Evolutionary conservation across 2,329 filamentous ascomycete genomes (phyloP).

Genomic region (Alternaria sp.): DNA sequence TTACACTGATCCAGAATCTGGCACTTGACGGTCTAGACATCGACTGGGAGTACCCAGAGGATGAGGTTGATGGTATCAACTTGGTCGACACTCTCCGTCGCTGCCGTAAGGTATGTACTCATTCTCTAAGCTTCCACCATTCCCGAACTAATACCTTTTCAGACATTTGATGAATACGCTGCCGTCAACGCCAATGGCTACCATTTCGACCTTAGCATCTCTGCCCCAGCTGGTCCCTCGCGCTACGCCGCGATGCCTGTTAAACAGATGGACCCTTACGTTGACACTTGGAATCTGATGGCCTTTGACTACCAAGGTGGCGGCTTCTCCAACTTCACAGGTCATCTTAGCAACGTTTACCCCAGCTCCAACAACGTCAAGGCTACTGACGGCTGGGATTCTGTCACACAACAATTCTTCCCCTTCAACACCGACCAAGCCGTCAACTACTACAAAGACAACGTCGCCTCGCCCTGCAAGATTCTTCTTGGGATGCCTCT

Average conservation of each 20-base stretch:
- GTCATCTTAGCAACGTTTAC: constrained; percentile 51
- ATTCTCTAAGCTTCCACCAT: background rate
- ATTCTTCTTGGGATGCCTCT: constrained; percentile 42
- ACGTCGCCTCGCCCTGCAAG: constrained; percentile 32
- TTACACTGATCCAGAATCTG: constrained; percentile 78
- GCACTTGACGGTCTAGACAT: constrained; percentile 68
- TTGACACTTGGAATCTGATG: constrained; percentile 70
- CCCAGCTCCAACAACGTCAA: constrained; percentile 26
- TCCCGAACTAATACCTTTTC: background rate
- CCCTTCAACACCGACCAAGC: constrained; percentile 41
- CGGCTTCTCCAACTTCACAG: constrained; percentile 76
- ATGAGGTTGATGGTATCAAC: constrained; percentile 47
- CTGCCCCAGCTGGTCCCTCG: constrained; percentile 54
- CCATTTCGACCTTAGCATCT: constrained; percentile 55
- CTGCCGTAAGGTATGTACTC: constrained; percentile 45
- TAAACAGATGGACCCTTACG: constrained; percentile 52
- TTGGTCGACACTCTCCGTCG: constrained; percentile 51
- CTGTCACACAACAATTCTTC: constrained; percentile 4
- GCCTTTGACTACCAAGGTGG: constrained; percentile 67
- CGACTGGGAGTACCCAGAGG: constrained; percentile 58
- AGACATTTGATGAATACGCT: constrained; percentile 53
- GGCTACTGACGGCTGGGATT: constrained; percentile 34
- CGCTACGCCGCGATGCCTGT: constrained; percentile 53
- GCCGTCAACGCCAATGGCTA: constrained; percentile 48
- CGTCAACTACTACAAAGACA: constrained; percentile 36